phyloP scores from a whole-genome alignment of 2,329 filamentous ascomycete genomes.

The Ascosphaera acerosa region DNA sequence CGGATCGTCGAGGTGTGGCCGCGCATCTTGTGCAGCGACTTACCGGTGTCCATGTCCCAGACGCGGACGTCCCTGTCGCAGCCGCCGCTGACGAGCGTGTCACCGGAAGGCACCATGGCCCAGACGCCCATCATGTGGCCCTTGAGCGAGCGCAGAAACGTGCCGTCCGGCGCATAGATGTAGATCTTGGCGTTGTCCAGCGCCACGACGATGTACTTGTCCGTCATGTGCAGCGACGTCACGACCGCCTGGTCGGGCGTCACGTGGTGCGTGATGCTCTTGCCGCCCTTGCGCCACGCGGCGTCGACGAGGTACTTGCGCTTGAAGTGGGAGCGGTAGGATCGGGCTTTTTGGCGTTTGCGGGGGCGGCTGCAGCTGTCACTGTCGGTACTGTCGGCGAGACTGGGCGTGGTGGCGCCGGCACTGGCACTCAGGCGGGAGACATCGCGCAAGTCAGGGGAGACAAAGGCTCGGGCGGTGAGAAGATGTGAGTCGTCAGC shows the following conservation, averaged over 20 bases:
- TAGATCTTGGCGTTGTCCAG: conserved; percentile 97
- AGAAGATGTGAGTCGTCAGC: neutral
- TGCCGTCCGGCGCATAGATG: conserved; percentile 80
- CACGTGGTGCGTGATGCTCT: conserved; percentile 60
- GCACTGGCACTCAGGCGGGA: neutral
- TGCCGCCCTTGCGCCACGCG: conserved; percentile 84
- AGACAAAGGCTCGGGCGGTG: neutral
- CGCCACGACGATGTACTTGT: conserved; percentile 92
- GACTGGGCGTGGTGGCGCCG: neutral
- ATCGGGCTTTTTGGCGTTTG: conserved; percentile 38
- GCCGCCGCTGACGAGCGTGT: conserved; percentile 81
- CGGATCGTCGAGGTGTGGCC: conserved; percentile 93
- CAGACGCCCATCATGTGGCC: conserved; percentile 98
- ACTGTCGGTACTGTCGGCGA: too few relatives aligned
- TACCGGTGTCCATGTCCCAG: conserved; percentile 79
- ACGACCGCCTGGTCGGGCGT: conserved; percentile 93
- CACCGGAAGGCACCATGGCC: conserved; percentile 98
- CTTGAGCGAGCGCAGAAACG: conserved; percentile 65
- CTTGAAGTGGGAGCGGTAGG: conserved; percentile 94
- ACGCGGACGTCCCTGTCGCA: conserved; percentile 93
- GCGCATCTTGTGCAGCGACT: conserved; percentile 56
- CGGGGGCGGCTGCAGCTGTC: conserved; percentile 6
- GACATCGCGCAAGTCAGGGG: neutral
- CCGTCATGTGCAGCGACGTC: conserved; percentile 77
- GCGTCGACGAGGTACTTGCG: conserved; percentile 92